phyloP scores from a whole-genome alignment of 2,329 filamentous ascomycete species.

The Aureobasidium namibiae region DNA sequence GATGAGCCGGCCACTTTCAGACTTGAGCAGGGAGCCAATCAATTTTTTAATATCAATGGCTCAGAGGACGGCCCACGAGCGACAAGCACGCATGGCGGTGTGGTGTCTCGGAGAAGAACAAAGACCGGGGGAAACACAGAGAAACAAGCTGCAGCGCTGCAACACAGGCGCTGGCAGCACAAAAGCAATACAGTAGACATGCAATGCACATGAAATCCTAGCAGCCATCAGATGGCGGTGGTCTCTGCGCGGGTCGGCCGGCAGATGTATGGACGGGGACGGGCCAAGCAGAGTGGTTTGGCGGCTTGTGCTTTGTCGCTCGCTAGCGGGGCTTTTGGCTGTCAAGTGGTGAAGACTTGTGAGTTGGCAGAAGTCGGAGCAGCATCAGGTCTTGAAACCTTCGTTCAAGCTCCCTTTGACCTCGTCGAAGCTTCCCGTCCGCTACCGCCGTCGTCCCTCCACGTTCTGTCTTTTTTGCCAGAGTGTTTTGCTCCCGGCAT shows the following conservation, averaged over 20 bases:
- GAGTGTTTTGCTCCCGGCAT: neutral
- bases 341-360: slow-evolving; percentile 5
- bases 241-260: neutral
- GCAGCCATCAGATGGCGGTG: neutral
- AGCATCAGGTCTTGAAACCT: neutral
- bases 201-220: neutral
- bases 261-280: slow-evolving; percentile 3
- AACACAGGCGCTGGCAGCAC: neutral
- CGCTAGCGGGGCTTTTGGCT: slow-evolving; percentile 3
- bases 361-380: neutral
- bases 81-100: slow-evolving; percentile 1
- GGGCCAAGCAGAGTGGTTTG: neutral
- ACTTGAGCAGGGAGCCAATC: slow-evolving; percentile 2
- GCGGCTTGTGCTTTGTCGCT: neutral
- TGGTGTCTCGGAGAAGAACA: neutral
- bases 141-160: neutral
- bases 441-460: neutral
- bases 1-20: neutral
- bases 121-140: neutral
- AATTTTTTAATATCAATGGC: slow-evolving; percentile 11
- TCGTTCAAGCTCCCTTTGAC: neutral
- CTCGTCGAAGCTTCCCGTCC: neutral
- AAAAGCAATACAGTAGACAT: neutral
- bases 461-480: slow-evolving; percentile 1
- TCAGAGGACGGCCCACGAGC: neutral